phyloP scores from a whole-genome alignment of 2,329 filamentous ascomycete species.

The Penicillium freii region DNA sequence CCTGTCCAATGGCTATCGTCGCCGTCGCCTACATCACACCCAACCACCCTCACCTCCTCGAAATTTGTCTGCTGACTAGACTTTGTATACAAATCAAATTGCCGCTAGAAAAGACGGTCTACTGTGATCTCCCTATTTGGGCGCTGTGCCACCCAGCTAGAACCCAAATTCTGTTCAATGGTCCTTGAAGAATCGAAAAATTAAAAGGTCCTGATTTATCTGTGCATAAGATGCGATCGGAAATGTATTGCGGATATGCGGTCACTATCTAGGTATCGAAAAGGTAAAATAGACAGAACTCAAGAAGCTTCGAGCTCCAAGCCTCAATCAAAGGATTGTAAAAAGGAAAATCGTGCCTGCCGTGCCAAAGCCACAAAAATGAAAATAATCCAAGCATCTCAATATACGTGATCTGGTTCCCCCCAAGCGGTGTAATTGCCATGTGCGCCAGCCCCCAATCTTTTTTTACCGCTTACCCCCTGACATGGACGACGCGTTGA shows the following conservation, averaged over 20 bases:
- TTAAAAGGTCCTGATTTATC: background rate
- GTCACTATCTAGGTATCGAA: conserved; percentile 2
- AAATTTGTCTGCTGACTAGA: background rate
- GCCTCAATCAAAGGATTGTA: background rate
- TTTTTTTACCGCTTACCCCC: conserved; percentile 33
- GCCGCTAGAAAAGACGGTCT: conserved; percentile 1
- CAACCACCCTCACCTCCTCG: background rate
- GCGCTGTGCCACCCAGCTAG: background rate
- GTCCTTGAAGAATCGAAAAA: background rate
- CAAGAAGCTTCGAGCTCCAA: background rate
- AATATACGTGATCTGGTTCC: background rate
- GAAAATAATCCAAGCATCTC: background rate
- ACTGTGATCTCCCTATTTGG: background rate
- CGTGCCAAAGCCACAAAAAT: background rate
- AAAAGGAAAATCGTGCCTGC: background rate
- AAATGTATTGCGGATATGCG: background rate
- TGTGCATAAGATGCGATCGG: conserved; percentile 1
- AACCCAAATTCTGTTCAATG: background rate
- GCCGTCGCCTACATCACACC: background rate
- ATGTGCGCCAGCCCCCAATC: conserved; percentile 1
- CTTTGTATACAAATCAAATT: background rate
- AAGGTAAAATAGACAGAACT: background rate
- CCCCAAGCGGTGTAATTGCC: background rate
- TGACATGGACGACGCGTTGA: conserved; percentile 34
- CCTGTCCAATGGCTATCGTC: background rate